Evolutionary conservation across 495 filamentous ascomycete species (phyloP).

Genomic region (Penicillium silybi): DNA sequence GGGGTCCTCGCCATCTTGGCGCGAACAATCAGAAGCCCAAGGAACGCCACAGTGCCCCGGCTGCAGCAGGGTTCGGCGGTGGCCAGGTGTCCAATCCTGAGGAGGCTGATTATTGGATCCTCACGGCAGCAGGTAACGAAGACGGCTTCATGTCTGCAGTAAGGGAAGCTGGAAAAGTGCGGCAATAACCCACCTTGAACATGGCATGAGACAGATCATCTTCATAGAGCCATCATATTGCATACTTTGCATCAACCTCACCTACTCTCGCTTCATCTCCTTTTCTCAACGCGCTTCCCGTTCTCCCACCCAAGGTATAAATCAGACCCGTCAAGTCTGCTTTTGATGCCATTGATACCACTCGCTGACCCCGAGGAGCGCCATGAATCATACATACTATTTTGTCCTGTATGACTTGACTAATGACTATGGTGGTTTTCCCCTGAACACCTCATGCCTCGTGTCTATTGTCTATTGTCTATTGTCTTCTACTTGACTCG

Average conservation of each 20-base stretch:
- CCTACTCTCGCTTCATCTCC: neutral
- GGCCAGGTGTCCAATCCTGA: slow-evolving; percentile 35
- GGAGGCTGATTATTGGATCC: slow-evolving; percentile 43
- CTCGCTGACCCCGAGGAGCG: neutral
- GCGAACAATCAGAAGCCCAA: slow-evolving; percentile 28
- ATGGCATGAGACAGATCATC: neutral
- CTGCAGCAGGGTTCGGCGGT: slow-evolving; percentile 38
- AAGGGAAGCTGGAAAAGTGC: slow-evolving; percentile 66
- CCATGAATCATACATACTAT: neutral
- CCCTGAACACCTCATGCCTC: neutral
- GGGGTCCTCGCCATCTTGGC: slow-evolving; percentile 41
- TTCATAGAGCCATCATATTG: neutral
- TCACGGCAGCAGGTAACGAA: slow-evolving; percentile 48
- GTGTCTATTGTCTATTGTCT: slow-evolving; percentile 2
- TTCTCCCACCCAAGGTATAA: neutral
- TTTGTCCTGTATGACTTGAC: neutral
- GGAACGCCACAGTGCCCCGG: slow-evolving; percentile 41
- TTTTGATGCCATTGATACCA: neutral
- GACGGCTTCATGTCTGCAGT: slow-evolving; percentile 68
- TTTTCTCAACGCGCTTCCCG: neutral
- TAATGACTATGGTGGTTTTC: neutral
- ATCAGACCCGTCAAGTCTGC: neutral
- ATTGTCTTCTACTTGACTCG: slow-evolving; percentile 10
- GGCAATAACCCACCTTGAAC: slow-evolving; percentile 12
- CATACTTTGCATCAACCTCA: neutral